These are phyloP conservation scores for Thinopyrum elongatum DNA, from an alignment of 176 grass and related monocot genomes.

Conservation along the genomic window DNA sequence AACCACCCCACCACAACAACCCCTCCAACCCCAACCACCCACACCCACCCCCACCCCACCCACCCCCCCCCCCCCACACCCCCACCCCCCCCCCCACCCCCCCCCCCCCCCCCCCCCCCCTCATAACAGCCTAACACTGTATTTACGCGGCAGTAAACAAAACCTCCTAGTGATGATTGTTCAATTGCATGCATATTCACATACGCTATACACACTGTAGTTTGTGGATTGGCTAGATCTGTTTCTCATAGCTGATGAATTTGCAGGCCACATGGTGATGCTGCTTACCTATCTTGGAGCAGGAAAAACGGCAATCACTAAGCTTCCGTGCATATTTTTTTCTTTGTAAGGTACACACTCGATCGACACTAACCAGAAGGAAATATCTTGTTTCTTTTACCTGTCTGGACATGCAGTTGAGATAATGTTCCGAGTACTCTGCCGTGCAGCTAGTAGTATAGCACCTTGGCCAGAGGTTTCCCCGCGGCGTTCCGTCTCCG, in stretches of 20 bases:
- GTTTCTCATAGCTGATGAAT: neutral
- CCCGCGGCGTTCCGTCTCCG: too few species aligned
- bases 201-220: neutral
- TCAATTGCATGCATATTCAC: neutral
- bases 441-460: neutral
- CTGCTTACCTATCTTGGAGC: constrained; percentile 47
- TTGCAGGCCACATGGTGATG: constrained; percentile 71
- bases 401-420: neutral
- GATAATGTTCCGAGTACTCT: neutral
- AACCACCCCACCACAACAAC: too few species aligned
- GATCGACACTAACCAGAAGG: neutral
- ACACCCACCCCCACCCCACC: too few species aligned
- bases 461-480: neutral
- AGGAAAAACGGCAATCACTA: constrained; percentile 51
- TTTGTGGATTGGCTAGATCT: neutral
- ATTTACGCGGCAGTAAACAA: neutral
- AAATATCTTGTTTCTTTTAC: neutral
- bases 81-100: too few species aligned
- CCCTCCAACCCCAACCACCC: too few species aligned
- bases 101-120: too few species aligned
- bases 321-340: neutral
- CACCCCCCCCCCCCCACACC: too few species aligned
- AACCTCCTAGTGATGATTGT: neutral
- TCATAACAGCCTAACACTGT: neutral
- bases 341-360: neutral